phyloP scores from a whole-genome alignment of 2,329 filamentous ascomycete genomes.

The Paraconiothyrium brasiliense region DNA sequence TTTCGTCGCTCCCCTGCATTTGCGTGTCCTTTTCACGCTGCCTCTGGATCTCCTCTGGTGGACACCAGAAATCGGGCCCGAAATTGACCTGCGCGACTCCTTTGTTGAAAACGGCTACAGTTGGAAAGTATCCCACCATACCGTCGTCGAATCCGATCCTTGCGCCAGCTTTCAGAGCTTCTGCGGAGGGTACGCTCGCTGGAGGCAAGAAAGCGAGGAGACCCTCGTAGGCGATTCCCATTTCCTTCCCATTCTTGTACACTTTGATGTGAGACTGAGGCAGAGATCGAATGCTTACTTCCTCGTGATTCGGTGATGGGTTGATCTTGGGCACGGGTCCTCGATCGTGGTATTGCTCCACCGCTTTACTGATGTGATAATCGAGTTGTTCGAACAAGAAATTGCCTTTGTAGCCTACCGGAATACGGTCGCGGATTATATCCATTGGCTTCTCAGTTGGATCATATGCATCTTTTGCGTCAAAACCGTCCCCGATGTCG shows the following conservation, averaged over 20 bases:
- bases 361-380: constrained; percentile 85
- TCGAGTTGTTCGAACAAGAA: constrained; percentile 94
- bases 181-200: constrained; percentile 76
- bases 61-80: constrained; percentile 90
- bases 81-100: constrained; percentile 95
- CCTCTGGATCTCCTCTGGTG: constrained; percentile 69
- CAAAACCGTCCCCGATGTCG: constrained; percentile 70
- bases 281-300: constrained; percentile 81
- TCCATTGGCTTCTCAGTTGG: constrained; percentile 69
- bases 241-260: constrained; percentile 88
- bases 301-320: constrained; percentile 76
- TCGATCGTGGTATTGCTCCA: constrained; percentile 71
- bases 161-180: constrained; percentile 75
- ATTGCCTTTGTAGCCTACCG: constrained; percentile 91
- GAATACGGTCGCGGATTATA: constrained; percentile 92
- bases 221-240: constrained; percentile 88
- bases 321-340: constrained; percentile 69
- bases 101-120: constrained; percentile 89
- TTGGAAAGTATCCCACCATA: constrained; percentile 93
- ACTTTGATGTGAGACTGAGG: constrained; percentile 87
- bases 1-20: constrained; percentile 34
- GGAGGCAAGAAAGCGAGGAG: constrained; percentile 91
- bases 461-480: constrained; percentile 53
- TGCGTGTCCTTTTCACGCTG: constrained; percentile 46
- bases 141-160: constrained; percentile 92